A percentile compares a stretch with the other conserved stretches of the same genome.
Evolutionary conservation across 108 stramenopile genomes (phyloP).

Genomic region (Skeletonema marinoi): DNA sequence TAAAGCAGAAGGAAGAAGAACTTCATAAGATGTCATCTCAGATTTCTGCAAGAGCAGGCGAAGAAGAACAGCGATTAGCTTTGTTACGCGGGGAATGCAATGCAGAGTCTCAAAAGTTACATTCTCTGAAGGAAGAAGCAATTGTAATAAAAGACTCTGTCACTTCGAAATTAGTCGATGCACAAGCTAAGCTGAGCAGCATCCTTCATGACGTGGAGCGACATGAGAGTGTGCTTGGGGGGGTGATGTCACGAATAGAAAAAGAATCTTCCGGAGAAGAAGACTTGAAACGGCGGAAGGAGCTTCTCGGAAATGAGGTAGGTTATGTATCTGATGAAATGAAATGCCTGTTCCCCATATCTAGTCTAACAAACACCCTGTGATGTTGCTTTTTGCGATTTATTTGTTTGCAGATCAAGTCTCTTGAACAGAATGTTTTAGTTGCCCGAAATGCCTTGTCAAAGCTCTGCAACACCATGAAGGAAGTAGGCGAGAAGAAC

Average conservation of each 20-base stretch:
- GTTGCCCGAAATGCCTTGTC: conserved; percentile 16
- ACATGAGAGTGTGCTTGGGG: conserved; percentile 23
- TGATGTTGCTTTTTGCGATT: background rate
- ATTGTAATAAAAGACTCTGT: conserved; percentile 17
- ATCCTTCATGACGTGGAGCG: conserved; percentile 18
- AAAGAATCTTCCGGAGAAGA: conserved; percentile 24
- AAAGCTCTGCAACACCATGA: conserved; percentile 13
- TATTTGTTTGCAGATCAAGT: conserved; percentile 25
- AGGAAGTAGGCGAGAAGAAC: conserved; percentile 28
- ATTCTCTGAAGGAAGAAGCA: conserved; percentile 30
- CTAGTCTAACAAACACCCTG: background rate
- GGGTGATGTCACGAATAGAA: conserved; percentile 17
- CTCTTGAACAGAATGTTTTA: conserved; percentile 28
- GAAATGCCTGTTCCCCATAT: background rate
- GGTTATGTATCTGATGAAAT: background rate
- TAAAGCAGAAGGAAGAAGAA: conserved; percentile 11
- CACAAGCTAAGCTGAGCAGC: conserved; percentile 14
- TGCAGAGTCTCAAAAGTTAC: conserved; percentile 21
- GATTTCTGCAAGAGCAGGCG: conserved; percentile 16
- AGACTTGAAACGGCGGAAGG: conserved; percentile 35
- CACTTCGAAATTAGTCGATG: conserved; percentile 18
- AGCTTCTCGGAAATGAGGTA: conserved; percentile 24
- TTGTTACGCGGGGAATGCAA: conserved; percentile 19
- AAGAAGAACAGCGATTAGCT: conserved; percentile 25
- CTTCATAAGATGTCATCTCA: conserved; percentile 13